Conservation (phyloP, 1,284 basidiomycete species). For the Moesziomyces sp. region DNA sequence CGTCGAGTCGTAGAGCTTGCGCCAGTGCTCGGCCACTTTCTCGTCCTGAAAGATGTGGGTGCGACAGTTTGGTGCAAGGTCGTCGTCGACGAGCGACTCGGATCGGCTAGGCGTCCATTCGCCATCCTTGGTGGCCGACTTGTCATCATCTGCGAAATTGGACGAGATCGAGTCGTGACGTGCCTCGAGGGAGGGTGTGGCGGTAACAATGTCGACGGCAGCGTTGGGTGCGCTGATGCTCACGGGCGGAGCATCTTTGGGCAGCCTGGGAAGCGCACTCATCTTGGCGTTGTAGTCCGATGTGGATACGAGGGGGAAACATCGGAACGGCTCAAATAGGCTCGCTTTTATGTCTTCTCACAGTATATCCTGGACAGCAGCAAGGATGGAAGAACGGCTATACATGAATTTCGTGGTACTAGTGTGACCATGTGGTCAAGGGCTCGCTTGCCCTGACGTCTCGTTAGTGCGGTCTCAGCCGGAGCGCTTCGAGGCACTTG, state of each 20-base stretch:
- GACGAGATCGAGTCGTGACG: slow-evolving; percentile 24
- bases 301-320: not conserved
- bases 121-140: slow-evolving; percentile 4
- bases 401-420: slow-evolving; percentile 5
- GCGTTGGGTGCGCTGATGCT: slow-evolving; percentile 15
- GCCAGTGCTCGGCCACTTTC: slow-evolving; percentile 37
- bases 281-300: not conserved
- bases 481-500: not conserved
- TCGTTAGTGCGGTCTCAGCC: not conserved
- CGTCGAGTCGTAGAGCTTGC: slow-evolving; percentile 29
- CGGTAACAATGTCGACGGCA: slow-evolving; percentile 10
- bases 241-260: slow-evolving; percentile 26
- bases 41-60: slow-evolving; percentile 42
- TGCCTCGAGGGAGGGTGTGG: not conserved
- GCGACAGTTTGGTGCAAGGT: slow-evolving; percentile 18
- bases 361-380: not conserved
- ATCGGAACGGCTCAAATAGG: not conserved
- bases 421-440: slow-evolving; percentile 2
- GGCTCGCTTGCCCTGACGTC: not conserved
- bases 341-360: not conserved
- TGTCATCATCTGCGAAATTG: slow-evolving; percentile 17
- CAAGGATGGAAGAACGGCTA: not conserved
- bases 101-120: slow-evolving; percentile 10
- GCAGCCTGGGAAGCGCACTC: slow-evolving; percentile 23
- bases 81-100: slow-evolving; percentile 22